Percentiles rank a stretch among this genome's conserved stretches.
Conservation (phyloP, 148 eudicot genomes). For the Spergularia bocconei region DNA sequence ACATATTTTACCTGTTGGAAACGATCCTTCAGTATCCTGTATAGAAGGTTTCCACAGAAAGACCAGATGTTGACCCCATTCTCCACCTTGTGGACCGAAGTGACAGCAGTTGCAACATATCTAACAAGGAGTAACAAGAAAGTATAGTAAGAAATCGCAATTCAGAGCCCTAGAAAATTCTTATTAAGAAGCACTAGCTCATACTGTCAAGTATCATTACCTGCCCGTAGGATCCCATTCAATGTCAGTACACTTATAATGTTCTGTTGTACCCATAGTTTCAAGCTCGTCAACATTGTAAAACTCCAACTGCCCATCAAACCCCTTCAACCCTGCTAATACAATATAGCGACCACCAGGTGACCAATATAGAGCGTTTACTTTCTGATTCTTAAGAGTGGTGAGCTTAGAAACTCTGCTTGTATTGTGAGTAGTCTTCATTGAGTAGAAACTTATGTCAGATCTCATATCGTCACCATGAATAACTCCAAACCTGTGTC, state of each 20-base stretch:
- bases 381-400: slow-evolving; percentile 82
- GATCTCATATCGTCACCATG: slow-evolving; percentile 93
- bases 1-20: slow-evolving; percentile 71
- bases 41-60: slow-evolving; percentile 77
- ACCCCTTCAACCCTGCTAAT: slow-evolving; percentile 80
- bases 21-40: slow-evolving; percentile 81
- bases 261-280: slow-evolving; percentile 93
- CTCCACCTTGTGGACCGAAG: slow-evolving; percentile 96
- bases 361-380: slow-evolving; percentile 94
- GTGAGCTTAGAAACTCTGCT: slow-evolving; percentile 78
- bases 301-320: slow-evolving; percentile 85
- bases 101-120: slow-evolving; percentile 87
- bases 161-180: background rate
- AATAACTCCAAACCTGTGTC: slow-evolving; percentile 87
- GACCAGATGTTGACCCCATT: slow-evolving; percentile 96
- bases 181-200: background rate
- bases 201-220: too few species aligned
- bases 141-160: slow-evolving; percentile 1
- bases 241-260: slow-evolving; percentile 76
- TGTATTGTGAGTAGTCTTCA: slow-evolving; percentile 55
- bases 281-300: slow-evolving; percentile 96
- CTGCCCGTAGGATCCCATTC: slow-evolving; percentile 99
- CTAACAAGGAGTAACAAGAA: slow-evolving; percentile 25
- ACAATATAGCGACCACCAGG: slow-evolving; percentile 73
- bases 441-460: slow-evolving; percentile 78